Percentiles rank a stretch among this genome's conserved stretches.
Evolutionary conservation across 202 grass and related monocot species (phyloP).

Genomic region (Saccharum hybrid): DNA sequence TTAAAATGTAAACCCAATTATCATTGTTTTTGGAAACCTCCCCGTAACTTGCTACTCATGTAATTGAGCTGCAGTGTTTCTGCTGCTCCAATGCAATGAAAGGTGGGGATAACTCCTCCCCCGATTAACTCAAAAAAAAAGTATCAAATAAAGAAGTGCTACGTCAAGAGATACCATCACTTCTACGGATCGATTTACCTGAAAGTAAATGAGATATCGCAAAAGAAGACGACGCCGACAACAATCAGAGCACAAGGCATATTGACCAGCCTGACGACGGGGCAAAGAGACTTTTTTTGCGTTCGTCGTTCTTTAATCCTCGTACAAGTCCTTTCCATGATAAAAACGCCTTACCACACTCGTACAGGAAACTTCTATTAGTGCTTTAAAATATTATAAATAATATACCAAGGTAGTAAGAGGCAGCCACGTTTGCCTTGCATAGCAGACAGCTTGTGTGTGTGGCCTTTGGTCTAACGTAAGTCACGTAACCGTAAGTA

Average conservation of each 20-base stretch:
- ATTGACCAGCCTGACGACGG: background rate
- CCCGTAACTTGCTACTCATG: too few relatives aligned
- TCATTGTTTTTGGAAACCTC: too few relatives aligned
- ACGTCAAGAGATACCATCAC: too few relatives aligned
- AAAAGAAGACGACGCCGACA: background rate
- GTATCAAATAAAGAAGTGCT: too few relatives aligned
- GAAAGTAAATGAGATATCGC: slow-evolving; percentile 6
- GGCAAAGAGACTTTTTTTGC: background rate
- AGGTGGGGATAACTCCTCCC: too few relatives aligned
- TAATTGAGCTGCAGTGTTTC: too few relatives aligned
- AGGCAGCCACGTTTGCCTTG: too few relatives aligned
- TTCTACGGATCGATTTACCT: background rate
- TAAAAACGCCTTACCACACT: slow-evolving; percentile 2
- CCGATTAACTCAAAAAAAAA: too few relatives aligned
- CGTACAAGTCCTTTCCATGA: background rate
- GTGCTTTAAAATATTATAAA: too few relatives aligned
- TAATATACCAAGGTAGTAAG: background rate
- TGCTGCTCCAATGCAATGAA: too few relatives aligned
- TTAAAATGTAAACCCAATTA: too few relatives aligned
- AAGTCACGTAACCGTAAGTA: background rate
- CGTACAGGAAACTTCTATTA: background rate
- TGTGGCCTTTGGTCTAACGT: background rate
- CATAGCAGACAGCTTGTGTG: background rate
- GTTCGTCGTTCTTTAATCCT: slow-evolving; percentile 15
- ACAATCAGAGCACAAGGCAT: background rate